Evolutionary conservation across 2,329 filamentous ascomycete genomes (phyloP).

Genomic region (Ceratocystiopsis brevicomis): DNA sequence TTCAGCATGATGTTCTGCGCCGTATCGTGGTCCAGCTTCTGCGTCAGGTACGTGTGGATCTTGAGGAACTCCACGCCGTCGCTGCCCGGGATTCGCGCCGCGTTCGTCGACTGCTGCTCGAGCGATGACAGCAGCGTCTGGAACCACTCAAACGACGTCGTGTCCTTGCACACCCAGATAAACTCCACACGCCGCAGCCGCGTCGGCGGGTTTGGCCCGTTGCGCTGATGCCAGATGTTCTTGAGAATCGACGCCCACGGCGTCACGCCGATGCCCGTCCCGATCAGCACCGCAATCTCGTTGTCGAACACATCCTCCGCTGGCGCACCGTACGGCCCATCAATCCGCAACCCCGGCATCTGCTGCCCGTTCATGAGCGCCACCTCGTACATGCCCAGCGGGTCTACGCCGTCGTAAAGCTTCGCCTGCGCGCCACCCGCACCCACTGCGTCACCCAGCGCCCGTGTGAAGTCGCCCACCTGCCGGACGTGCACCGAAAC

Average conservation of each 20-base stretch:
- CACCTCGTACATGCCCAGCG: constrained; percentile 94
- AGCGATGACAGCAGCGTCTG: constrained; percentile 82
- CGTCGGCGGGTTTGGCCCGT: constrained; percentile 70
- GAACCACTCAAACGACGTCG: constrained; percentile 95
- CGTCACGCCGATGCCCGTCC: constrained; percentile 73
- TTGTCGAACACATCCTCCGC: constrained; percentile 95
- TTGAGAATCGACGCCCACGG: constrained; percentile 80
- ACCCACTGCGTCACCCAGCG: constrained; percentile 90
- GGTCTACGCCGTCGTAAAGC: constrained; percentile 78
- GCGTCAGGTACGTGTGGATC: constrained; percentile 95
- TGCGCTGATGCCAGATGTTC: constrained; percentile 94
- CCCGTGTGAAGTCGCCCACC: constrained; percentile 86
- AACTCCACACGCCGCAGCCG: constrained; percentile 92
- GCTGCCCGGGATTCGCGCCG: constrained; percentile 46
- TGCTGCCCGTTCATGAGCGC: constrained; percentile 81
- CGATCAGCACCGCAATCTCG: constrained; percentile 70
- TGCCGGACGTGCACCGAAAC: constrained; percentile 89
- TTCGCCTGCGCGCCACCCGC: constrained; percentile 74
- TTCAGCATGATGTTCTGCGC: constrained; percentile 95
- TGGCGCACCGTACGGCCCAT: constrained; percentile 89
- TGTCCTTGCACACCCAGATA: constrained; percentile 97
- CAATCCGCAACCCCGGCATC: constrained; percentile 79
- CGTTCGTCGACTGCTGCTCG: constrained; percentile 62
- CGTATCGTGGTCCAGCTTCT: constrained; percentile 78
- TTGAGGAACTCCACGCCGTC: constrained; percentile 71